phyloP scores from a whole-genome alignment of 1,284 basidiomycete species.

The Puccinia hordei region DNA sequence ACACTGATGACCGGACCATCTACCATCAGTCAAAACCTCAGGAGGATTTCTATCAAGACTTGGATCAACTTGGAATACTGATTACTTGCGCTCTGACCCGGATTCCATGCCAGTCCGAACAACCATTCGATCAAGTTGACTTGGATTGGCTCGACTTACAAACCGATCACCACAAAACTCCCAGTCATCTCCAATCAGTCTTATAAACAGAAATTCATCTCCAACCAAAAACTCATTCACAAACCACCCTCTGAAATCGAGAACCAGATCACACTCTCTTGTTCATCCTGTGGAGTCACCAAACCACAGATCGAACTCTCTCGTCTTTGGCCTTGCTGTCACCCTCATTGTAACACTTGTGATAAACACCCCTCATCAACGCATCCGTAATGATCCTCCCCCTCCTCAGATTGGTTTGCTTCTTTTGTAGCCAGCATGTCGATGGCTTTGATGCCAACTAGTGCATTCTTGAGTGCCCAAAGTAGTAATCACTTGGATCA shows the following conservation, averaged over 20 bases:
- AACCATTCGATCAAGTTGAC: not conserved
- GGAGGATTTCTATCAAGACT: slow-evolving; percentile 4
- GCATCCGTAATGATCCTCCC: slow-evolving; percentile 28
- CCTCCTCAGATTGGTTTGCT: slow-evolving; percentile 25
- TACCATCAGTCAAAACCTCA: not conserved
- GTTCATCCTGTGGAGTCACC: slow-evolving; percentile 32
- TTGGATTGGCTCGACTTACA: slow-evolving; percentile 6
- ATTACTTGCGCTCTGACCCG: slow-evolving; percentile 15
- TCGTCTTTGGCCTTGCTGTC: slow-evolving; percentile 27
- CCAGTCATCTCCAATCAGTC: too few species aligned
- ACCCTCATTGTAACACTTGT: slow-evolving; percentile 30
- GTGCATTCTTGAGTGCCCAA: slow-evolving; percentile 13
- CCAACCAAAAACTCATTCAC: too few species aligned
- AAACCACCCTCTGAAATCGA: not conserved
- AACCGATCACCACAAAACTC: not conserved
- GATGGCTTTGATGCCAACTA: slow-evolving; percentile 6
- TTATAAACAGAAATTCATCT: too few species aligned
- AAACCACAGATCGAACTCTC: slow-evolving; percentile 11
- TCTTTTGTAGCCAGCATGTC: slow-evolving; percentile 27
- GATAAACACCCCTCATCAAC: slow-evolving; percentile 41
- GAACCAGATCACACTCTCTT: not conserved
- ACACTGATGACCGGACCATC: not conserved
- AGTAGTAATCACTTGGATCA: not conserved
- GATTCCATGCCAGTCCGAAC: not conserved
- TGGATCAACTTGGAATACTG: slow-evolving; percentile 25